A percentile compares a stretch with the other conserved stretches of the same genome.
These are phyloP conservation scores for Eutypa lata DNA, from an alignment of 2,329 filamentous ascomycete species.

Conservation along the genomic window DNA sequence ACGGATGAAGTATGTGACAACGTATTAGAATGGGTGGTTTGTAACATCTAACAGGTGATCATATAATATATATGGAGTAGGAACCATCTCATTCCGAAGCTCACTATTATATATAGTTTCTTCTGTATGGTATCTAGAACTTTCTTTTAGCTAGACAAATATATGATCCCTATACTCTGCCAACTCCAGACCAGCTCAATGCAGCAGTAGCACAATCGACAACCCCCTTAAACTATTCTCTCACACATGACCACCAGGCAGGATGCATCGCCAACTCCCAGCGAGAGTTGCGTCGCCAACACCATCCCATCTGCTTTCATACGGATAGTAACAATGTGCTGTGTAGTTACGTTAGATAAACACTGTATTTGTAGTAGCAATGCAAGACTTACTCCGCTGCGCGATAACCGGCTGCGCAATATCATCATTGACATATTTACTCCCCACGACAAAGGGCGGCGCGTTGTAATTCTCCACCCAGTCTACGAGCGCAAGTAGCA, in stretches of 20 bases:
- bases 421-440: constrained; percentile 12
- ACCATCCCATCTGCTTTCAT: constrained; percentile 9
- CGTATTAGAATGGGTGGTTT: no score
- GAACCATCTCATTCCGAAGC: no score
- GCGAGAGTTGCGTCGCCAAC: constrained; percentile 8
- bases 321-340: constrained; percentile 14
- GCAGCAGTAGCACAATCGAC: no score
- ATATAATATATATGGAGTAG: no score
- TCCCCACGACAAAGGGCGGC: constrained; percentile 10
- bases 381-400: constrained; percentile 9
- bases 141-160: no score
- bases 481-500: constrained; percentile 8
- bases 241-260: not conserved
- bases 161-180: no score
- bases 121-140: no score
- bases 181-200: no score
- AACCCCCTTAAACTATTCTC: no score
- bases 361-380: not conserved
- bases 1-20: no score
- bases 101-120: no score
- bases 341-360: not conserved
- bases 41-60: no score
- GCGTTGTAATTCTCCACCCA: constrained; percentile 11
- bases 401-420: constrained; percentile 7
- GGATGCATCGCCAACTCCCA: constrained; percentile 12